Percentiles rank a stretch among this genome's conserved stretches.
phyloP scores from a whole-genome alignment of 176 grass and related monocot genomes.

The Phoenix dactylifera region DNA sequence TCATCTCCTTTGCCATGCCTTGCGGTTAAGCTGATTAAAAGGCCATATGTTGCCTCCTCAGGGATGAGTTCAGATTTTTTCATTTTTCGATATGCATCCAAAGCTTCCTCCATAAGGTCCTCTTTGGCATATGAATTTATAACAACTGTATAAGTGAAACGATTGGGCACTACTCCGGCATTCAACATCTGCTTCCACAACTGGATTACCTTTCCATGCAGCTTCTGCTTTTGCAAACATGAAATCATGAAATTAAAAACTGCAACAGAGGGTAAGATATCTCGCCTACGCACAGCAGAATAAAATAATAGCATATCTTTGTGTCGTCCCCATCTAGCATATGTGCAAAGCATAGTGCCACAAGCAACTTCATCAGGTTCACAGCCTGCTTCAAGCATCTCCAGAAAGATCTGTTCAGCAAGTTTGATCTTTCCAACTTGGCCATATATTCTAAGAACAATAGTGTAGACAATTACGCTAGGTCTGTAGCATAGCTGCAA shows the following conservation, averaged over 20 bases:
- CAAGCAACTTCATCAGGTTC: slow-evolving; percentile 85
- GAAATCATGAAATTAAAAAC: slow-evolving; percentile 94
- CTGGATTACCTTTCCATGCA: slow-evolving; percentile 54
- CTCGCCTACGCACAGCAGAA: slow-evolving; percentile 37
- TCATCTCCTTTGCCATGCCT: slow-evolving; percentile 56
- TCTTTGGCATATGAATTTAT: slow-evolving; percentile 58
- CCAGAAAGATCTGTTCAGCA: slow-evolving; percentile 74
- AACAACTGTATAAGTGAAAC: slow-evolving; percentile 61
- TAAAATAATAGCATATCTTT: slow-evolving; percentile 90
- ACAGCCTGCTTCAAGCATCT: slow-evolving; percentile 79
- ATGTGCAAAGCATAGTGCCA: slow-evolving; percentile 78
- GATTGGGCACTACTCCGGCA: slow-evolving; percentile 38
- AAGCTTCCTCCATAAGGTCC: slow-evolving; percentile 45
- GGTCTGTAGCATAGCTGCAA: slow-evolving; percentile 83
- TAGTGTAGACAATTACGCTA: slow-evolving; percentile 78
- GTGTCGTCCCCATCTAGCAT: slow-evolving; percentile 67
- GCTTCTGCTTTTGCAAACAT: slow-evolving; percentile 86
- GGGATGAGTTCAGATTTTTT: slow-evolving; percentile 28
- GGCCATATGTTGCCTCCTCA: slow-evolving; percentile 53
- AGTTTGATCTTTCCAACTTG: slow-evolving; percentile 62
- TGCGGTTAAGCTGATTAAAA: slow-evolving; percentile 53
- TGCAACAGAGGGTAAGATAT: slow-evolving; percentile 41
- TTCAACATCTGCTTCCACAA: slow-evolving; percentile 71
- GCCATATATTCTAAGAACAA: slow-evolving; percentile 63
- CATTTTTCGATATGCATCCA: slow-evolving; percentile 54